Evolutionary conservation across 257 asterid species (phyloP), one percentile per base, ranked within the genome.

Genomic region (Leonotis leonurus): DNA sequence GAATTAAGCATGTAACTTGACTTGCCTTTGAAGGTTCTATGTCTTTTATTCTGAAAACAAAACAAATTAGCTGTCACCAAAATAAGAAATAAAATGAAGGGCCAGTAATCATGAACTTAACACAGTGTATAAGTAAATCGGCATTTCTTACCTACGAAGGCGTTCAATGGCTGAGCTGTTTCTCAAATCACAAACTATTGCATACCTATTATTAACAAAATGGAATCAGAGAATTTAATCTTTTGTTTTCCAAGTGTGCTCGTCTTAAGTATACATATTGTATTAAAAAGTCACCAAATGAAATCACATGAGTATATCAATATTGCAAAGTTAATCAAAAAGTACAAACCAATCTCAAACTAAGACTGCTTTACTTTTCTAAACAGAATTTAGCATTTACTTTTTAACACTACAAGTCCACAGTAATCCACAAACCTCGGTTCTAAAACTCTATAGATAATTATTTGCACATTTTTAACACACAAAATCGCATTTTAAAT

Each of bases 11-110:
- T 6, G 57, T 25, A 49, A 37, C 29, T 49, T 37, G 61, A 54
- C 94, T 78, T 82, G 79, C 95, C 98, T 86, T 91, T 52, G 95
- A 79, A 70, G 84, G 86, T 70, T 88, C 85, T 56, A 91, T 81
- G 51, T 80, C 83, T 68, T 88, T 91, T 61, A 91, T 78, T 69
- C 95, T 90, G 96, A 75, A 80, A 81, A 64, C 9, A 46, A 59
- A 71, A 68, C 37, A 51, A 64, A 39, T 16, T 29, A 46, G 8
- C 17, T 50, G 53, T 59, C 55, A 67, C 33, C 35, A 50, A 10
- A 54, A 26, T 22, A 32, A 20, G 49, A 64, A 73, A 45, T 21
- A 18, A 13, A 44, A 54, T 39, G 18, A 53, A 62, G 18, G 64
- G 22, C 39, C 10, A 39, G 33, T 35, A 52, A 11, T 35, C 41